These are phyloP conservation scores for Aegle marmelos DNA, from an alignment of 345 rosid species.

Conservation along the genomic window DNA sequence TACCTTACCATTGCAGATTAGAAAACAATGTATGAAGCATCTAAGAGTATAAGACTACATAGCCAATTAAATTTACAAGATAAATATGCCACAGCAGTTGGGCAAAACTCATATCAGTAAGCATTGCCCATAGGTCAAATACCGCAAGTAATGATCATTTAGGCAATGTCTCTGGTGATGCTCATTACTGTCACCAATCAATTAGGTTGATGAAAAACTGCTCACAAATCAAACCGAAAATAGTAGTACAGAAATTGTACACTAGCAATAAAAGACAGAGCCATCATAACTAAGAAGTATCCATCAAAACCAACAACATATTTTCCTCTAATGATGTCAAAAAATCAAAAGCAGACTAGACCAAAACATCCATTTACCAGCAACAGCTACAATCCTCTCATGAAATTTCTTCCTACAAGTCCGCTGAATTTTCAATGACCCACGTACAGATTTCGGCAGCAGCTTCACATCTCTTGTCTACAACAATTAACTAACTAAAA, in stretches of 20 bases:
- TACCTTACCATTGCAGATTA: not conserved
- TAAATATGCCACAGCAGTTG: not conserved
- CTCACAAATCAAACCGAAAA: not conserved
- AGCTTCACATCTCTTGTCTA: constrained; percentile 78
- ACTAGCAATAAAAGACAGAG: not conserved
- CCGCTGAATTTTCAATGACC: constrained; percentile 58
- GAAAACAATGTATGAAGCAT: not conserved
- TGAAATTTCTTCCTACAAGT: constrained; percentile 73
- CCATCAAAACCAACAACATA: not conserved
- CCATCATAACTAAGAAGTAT: not conserved
- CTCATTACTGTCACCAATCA: not conserved
- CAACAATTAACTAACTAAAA: not conserved
- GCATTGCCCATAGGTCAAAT: not conserved
- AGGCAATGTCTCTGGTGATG: not conserved
- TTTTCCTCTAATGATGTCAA: not conserved
- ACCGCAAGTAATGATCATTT: not conserved
- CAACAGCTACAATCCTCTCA: constrained; percentile 73
- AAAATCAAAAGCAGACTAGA: not conserved
- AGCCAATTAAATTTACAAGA: not conserved
- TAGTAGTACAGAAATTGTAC: not conserved
- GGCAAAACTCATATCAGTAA: not conserved
- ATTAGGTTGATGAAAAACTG: not conserved
- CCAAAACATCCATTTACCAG: constrained; percentile 39
- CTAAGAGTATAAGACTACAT: not conserved
- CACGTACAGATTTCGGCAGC: constrained; percentile 59